Evolutionary conservation across 352 stramenopile species (phyloP), one percentile per base, ranked within the genome.

Genomic region (Phytophthora constricta): DNA sequence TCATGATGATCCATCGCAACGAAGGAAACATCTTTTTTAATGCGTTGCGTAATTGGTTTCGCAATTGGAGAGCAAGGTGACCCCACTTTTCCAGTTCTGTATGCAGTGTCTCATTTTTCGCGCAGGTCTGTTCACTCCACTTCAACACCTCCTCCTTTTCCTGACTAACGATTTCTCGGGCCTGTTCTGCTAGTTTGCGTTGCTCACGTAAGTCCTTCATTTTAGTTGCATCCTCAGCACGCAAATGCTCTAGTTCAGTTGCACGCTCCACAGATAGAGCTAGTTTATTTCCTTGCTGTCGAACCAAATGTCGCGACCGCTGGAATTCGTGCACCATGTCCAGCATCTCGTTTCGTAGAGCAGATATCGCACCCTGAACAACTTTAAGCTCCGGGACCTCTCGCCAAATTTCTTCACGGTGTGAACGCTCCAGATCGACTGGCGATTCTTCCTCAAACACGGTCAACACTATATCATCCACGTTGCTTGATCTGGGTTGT

Each of bases 101-200:
- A 26, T 83, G 70, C 22, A 88, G 53, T 25, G 26, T 51, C 39
- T 90, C 82, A 45, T 60, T 84, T 64, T 84, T 83, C 48, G 77
- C 72, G 46, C 80, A 89, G 14, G 74, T 74, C 31, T 87, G 61
- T 45, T 89, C 76, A 42, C 80, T 86, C 84, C 84, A 91, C 46
- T 82, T 70, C 20, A 92, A 60, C 11, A 91, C 60, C 28, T 91
- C 80, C 14, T 69, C 62, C 58, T 91, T 91, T 56, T 92, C 84
- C 14, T 83, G 68, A 5, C 41, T 65, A n/a, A 71, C 60, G 25
- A 92, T 89, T n/a, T 91, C 84, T 8, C 80, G 78, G 2, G 82
- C 79, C 39, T 90, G 74, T 52, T 92, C 82, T 16, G 70, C 66
- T 7, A 92, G 19, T 22, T 65, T 59, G 22, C 77, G 52, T 34